Conservation (phyloP, 2,329 filamentous ascomycete genomes). For the Sphaerulina vaccinii region DNA sequence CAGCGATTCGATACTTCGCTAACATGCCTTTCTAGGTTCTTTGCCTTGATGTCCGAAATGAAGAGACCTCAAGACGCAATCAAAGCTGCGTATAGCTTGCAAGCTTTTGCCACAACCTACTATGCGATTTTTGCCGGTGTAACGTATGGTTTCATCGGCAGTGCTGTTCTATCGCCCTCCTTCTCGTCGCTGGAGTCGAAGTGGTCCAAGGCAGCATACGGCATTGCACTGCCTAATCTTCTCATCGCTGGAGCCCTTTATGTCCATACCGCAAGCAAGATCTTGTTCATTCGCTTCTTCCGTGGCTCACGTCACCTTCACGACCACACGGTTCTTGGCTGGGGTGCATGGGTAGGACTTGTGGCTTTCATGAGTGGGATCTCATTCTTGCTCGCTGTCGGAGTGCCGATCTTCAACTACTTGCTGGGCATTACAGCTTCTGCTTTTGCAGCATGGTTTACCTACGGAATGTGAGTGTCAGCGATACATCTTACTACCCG, state of each 20-base stretch:
- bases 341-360: conserved; percentile 49
- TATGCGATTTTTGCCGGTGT: conserved; percentile 54
- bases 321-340: conserved; percentile 49
- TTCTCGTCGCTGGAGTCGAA: conserved; percentile 46
- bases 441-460: conserved; percentile 56
- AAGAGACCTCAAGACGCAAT: conserved; percentile 49
- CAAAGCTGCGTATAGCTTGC: conserved; percentile 53
- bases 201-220: conserved; percentile 53
- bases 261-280: conserved; percentile 52
- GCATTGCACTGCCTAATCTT: conserved; percentile 52
- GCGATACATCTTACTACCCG: background rate
- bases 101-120: conserved; percentile 51
- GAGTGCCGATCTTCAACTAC: conserved; percentile 56
- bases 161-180: conserved; percentile 47
- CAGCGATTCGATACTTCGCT: conserved; percentile 27
- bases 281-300: conserved; percentile 54
- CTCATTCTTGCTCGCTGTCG: conserved; percentile 46
- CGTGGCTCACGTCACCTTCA: conserved; percentile 48
- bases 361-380: conserved; percentile 48
- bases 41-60: conserved; percentile 43
- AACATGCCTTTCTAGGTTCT: background rate
- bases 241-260: conserved; percentile 52
- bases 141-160: conserved; percentile 53
- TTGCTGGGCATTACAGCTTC: conserved; percentile 52
- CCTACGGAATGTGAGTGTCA: conserved; percentile 42